Evolutionary conservation across 176 grass and related monocot species (phyloP).

Genomic region (Aegilops longissima): DNA sequence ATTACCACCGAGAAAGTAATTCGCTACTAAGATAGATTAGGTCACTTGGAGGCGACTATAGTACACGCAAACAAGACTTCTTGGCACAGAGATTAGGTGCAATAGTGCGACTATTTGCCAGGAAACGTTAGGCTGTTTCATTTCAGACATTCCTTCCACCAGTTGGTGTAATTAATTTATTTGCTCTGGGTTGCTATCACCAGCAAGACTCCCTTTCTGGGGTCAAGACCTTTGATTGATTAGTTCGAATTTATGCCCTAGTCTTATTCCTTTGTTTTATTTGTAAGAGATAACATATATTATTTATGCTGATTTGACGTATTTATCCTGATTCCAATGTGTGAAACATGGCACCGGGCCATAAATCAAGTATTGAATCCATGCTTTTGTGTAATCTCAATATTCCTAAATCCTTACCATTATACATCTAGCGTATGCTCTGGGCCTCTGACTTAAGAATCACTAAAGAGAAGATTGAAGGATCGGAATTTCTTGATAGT

Average conservation of each 20-base stretch:
- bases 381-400: background rate
- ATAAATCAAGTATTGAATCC: background rate
- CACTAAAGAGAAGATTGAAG: background rate
- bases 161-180: slow-evolving; percentile 22
- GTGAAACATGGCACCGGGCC: slow-evolving; percentile 9
- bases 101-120: background rate
- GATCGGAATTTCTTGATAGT: slow-evolving; percentile 5
- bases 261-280: slow-evolving; percentile 2
- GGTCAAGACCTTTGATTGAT: slow-evolving; percentile 38
- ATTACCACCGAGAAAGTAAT: slow-evolving; percentile 34
- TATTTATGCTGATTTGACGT: slow-evolving; percentile 16
- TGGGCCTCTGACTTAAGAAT: background rate
- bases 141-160: slow-evolving; percentile 34
- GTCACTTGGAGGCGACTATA: slow-evolving; percentile 17
- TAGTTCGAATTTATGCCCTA: slow-evolving; percentile 30
- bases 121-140: slow-evolving; percentile 27
- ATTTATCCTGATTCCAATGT: slow-evolving; percentile 22
- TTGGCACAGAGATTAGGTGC: slow-evolving; percentile 45
- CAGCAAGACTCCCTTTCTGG: slow-evolving; percentile 30
- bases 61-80: slow-evolving; percentile 35
- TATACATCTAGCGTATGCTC: background rate
- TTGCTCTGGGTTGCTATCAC: slow-evolving; percentile 27
- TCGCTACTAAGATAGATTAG: slow-evolving; percentile 7
- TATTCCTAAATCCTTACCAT: background rate
- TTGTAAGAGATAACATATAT: background rate